These are phyloP conservation scores for Aspergillus conjunctus DNA, from an alignment of 495 filamentous ascomycete species.

Conservation along the genomic window DNA sequence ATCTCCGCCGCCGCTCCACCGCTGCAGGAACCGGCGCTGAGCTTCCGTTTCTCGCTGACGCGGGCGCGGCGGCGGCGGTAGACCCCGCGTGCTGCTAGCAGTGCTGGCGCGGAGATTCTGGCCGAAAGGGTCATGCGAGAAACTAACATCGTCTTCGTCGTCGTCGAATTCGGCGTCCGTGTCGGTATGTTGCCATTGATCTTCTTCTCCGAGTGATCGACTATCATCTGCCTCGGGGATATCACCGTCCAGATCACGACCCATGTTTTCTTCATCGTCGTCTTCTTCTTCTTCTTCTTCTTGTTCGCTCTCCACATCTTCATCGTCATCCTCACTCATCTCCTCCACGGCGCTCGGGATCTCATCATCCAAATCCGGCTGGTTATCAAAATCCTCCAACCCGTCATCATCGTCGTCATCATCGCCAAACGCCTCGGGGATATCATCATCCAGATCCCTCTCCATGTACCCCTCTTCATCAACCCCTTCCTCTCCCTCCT, in stretches of 20 bases:
- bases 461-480: slow-evolving; percentile 49
- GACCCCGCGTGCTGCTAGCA: slow-evolving; percentile 35
- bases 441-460: slow-evolving; percentile 54
- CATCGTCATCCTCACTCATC: slow-evolving; percentile 34
- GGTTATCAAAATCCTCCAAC: slow-evolving; percentile 44
- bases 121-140: slow-evolving; percentile 30
- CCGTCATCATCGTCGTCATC: slow-evolving; percentile 47
- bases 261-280: slow-evolving; percentile 28
- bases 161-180: slow-evolving; percentile 70
- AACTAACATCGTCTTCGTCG: slow-evolving; percentile 37
- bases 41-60: slow-evolving; percentile 43
- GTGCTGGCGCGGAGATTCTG: slow-evolving; percentile 45
- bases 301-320: slow-evolving; percentile 19
- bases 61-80: slow-evolving; percentile 32
- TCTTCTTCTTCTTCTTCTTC: slow-evolving; percentile 25
- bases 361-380: slow-evolving; percentile 48
- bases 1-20: slow-evolving; percentile 51
- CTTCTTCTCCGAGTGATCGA: slow-evolving; percentile 30
- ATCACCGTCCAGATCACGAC: slow-evolving; percentile 45
- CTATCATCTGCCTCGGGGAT: slow-evolving; percentile 43
- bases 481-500: slow-evolving; percentile 46
- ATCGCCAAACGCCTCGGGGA: slow-evolving; percentile 51
- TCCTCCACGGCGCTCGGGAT: slow-evolving; percentile 38
- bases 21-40: slow-evolving; percentile 47
- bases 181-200: slow-evolving; percentile 74